Base-by-base conservation (phyloP, 768 basidiomycete genomes). In the Harrya chromipes region DNA sequence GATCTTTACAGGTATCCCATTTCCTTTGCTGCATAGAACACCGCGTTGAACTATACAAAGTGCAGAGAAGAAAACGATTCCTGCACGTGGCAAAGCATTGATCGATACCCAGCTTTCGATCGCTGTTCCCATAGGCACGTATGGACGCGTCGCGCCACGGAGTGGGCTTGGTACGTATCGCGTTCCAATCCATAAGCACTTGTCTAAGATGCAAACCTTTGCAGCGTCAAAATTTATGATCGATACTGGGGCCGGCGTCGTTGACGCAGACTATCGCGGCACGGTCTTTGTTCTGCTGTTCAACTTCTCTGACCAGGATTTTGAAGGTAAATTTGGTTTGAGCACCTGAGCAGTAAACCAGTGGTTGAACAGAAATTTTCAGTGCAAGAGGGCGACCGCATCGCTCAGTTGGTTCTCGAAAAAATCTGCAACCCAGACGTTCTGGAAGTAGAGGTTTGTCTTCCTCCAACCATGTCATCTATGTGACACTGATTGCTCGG, bases 151-250 rank as follows among this genome's bases (percentile, higher is more conserved):
- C 50, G 97, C 97, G 3, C 97, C 97, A 17, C 82, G 95, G 20
- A 92, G 88, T 66, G 97, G 97, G 17, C 83, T 98, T 23, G 95
- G 95, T 97, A 52, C 45, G 86, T 69, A 17, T 19, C 11, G 26
- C 6, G 36, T 13, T 27, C 27, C 40, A n/a, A 20, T 26, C 38
- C 33, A 6, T 14, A 33, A 29, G 46, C 17, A 4, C 47, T 19
- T 29, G 33, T 36, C 41, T 43, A 8, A 46, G 23, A 44, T 16
- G 20, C 46, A 23, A 41, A 24, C 51, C 14, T 36, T 54, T 16
- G 29, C 54, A 97, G 97, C 97, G 17, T 89, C 90, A 14, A 99
- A 99, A 65, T 94, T 91, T 68, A 93, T 92, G 84, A 97, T 98
- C 50, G 90, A 94, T 64, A 98, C 95, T 1, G 97, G 97, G 2